Evolutionary conservation across 345 rosid species (phyloP).

Genomic region (Psidium guajava): DNA sequence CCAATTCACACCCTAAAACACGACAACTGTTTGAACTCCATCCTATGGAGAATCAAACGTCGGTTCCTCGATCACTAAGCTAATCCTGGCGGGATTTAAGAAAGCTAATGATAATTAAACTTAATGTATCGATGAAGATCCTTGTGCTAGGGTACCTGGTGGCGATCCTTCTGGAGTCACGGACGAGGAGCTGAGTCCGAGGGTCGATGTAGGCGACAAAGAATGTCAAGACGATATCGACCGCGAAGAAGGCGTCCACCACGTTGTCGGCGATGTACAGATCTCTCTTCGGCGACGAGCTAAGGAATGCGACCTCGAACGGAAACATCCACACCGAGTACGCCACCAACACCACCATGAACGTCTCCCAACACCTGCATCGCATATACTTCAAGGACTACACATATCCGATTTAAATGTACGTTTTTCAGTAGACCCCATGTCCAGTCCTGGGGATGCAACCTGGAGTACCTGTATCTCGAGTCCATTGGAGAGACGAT

Average conservation of each 20-base stretch:
- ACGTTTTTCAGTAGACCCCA: background rate
- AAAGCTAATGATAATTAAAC: background rate
- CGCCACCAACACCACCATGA: constrained; percentile 73
- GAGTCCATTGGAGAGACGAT: constrained; percentile 75
- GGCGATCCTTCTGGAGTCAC: constrained; percentile 45
- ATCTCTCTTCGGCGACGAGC: constrained; percentile 18
- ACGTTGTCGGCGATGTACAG: constrained; percentile 60
- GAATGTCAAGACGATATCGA: constrained; percentile 72
- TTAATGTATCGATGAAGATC: background rate
- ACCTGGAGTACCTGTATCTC: constrained; percentile 51
- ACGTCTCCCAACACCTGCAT: constrained; percentile 73
- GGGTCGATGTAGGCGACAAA: constrained; percentile 64
- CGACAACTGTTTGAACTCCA: background rate
- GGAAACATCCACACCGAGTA: constrained; percentile 89
- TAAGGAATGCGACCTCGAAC: constrained; percentile 62
- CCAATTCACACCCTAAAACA: background rate
- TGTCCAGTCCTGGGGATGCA: background rate
- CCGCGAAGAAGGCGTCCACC: constrained; percentile 67
- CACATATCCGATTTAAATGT: background rate
- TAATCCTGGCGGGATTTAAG: background rate
- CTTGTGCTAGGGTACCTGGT: constrained; percentile 21
- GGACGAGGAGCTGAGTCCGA: constrained; percentile 66
- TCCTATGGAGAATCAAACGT: background rate
- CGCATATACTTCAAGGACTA: background rate
- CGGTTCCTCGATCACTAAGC: background rate